A percentile compares a stretch with the other conserved stretches of the same genome.
Conservation (phyloP, 176 grass and related monocot genomes). For the Oryza punctata region DNA sequence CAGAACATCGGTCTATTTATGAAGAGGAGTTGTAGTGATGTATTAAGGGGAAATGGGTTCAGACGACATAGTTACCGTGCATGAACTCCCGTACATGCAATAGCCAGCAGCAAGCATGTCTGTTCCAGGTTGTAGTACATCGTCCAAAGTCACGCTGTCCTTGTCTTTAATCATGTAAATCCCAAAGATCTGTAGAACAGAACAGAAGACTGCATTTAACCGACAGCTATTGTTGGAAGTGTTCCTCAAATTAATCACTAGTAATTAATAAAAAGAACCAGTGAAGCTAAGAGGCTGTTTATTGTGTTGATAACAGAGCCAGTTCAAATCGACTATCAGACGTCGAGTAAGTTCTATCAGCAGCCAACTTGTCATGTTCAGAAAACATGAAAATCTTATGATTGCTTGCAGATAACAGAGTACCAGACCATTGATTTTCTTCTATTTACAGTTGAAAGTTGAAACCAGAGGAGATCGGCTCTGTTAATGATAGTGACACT, state of each 20-base stretch:
- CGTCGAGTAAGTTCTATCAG: background rate
- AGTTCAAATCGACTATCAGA: background rate
- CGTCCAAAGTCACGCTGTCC: constrained; percentile 57
- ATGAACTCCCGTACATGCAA: constrained; percentile 98
- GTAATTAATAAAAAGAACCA: background rate
- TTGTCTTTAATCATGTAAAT: constrained; percentile 87
- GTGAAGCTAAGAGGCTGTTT: too few species aligned
- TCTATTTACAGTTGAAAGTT: background rate
- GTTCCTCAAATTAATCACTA: background rate
- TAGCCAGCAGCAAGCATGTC: constrained; percentile 94
- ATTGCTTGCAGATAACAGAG: background rate
- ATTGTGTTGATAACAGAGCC: background rate
- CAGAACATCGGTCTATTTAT: background rate
- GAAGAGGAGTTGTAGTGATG: background rate
- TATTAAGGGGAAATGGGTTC: background rate
- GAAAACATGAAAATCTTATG: background rate
- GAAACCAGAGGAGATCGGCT: background rate
- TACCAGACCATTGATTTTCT: background rate
- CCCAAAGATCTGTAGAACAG: constrained; percentile 66
- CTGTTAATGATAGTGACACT: background rate
- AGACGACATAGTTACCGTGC: constrained; percentile 61
- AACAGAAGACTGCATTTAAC: background rate
- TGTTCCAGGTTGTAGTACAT: constrained; percentile 86
- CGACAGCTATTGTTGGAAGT: background rate
- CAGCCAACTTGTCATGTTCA: background rate